phyloP scores from a whole-genome alignment of 2,329 filamentous ascomycete genomes.

The Cladosporium sp. region DNA sequence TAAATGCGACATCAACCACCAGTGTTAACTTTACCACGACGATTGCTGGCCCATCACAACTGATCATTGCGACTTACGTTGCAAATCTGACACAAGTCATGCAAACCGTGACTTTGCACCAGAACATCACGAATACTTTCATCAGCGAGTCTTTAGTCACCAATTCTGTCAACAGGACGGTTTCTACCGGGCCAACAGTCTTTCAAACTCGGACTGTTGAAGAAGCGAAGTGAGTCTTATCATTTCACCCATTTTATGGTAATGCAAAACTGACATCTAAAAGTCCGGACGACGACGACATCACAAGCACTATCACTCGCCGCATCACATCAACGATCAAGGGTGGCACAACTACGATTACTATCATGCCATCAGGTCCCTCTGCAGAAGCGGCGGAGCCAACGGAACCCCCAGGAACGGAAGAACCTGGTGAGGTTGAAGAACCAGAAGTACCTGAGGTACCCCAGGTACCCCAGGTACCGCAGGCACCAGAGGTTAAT shows the following conservation, averaged over 20 bases:
- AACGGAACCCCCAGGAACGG: neutral
- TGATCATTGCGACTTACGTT: slow-evolving; percentile 37
- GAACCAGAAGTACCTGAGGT: neutral
- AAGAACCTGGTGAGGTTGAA: neutral
- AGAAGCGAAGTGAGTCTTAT: slow-evolving; percentile 21
- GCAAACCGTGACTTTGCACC: slow-evolving; percentile 37
- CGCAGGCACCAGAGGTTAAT: slow-evolving; percentile 4
- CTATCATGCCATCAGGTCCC: slow-evolving; percentile 13
- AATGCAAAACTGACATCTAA: slow-evolving; percentile 17
- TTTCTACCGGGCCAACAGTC: slow-evolving; percentile 25
- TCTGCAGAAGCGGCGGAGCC: neutral
- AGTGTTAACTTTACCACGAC: slow-evolving; percentile 38
- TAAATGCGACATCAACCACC: slow-evolving; percentile 32
- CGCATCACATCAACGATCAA: slow-evolving; percentile 17
- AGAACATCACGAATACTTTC: slow-evolving; percentile 35
- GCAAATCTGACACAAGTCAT: slow-evolving; percentile 35
- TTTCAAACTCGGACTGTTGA: slow-evolving; percentile 28
- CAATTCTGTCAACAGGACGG: slow-evolving; percentile 13
- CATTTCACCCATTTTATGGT: too few relatives aligned
- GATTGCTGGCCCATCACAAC: slow-evolving; percentile 29
- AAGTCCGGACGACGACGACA: slow-evolving; percentile 6
- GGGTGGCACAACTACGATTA: slow-evolving; percentile 19
- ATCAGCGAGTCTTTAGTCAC: slow-evolving; percentile 33
- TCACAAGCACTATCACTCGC: slow-evolving; percentile 18
- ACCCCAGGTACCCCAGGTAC: neutral